Evolutionary conservation across 2,329 filamentous ascomycete genomes (phyloP).

Genomic region (Tolypocladium album): DNA sequence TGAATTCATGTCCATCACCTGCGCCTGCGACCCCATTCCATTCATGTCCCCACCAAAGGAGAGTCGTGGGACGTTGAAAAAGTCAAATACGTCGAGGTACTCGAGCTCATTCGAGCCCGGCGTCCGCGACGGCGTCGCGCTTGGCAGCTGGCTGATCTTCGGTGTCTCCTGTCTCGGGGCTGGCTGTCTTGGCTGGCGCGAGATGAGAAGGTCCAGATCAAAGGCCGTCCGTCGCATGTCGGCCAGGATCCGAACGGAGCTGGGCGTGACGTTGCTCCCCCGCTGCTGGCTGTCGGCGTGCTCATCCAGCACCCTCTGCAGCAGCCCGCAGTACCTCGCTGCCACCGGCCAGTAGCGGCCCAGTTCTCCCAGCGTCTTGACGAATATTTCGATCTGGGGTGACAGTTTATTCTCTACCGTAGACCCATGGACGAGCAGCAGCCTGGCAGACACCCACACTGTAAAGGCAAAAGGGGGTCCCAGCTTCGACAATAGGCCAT

Average conservation of each 20-base stretch:
- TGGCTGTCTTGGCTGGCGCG: constrained; percentile 55
- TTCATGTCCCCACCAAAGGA: constrained; percentile 32
- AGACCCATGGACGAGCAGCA: constrained; percentile 81
- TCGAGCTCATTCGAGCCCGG: constrained; percentile 76
- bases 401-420: constrained; percentile 79
- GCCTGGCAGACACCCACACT: constrained; percentile 79
- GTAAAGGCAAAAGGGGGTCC: constrained; percentile 89
- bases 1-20: constrained; percentile 15
- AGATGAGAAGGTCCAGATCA: constrained; percentile 83
- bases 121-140: constrained; percentile 51
- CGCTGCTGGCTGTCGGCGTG: constrained; percentile 68
- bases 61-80: constrained; percentile 81
- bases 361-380: constrained; percentile 71
- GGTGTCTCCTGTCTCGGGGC: constrained; percentile 11
- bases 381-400: constrained; percentile 69
- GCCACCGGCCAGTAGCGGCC: constrained; percentile 80
- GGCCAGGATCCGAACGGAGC: constrained; percentile 74
- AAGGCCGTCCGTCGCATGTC: constrained; percentile 89
- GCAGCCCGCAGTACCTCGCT: constrained; percentile 65
- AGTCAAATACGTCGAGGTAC: constrained; percentile 87
- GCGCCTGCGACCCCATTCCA: constrained; percentile 9
- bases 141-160: constrained; percentile 34
- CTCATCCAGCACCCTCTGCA: constrained; percentile 78
- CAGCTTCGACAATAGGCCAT: constrained; percentile 65
- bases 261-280: constrained; percentile 66